Base-by-base conservation (phyloP, 2,329 filamentous ascomycete genomes). In the Rhynchosporium secalis region DNA sequence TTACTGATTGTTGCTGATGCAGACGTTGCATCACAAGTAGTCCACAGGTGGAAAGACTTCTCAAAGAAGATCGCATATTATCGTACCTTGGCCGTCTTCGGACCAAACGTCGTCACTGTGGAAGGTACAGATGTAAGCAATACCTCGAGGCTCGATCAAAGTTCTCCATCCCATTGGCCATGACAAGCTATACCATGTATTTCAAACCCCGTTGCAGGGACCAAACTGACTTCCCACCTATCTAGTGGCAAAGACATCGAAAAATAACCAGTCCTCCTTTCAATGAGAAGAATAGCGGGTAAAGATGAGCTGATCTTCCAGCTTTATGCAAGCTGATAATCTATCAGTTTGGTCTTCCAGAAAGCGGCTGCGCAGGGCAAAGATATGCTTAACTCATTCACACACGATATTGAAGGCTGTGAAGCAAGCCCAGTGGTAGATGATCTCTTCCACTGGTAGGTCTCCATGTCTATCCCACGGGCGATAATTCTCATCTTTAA, bases 211-310 rank as follows among this genome's bases (percentile, higher is more conserved):
- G n/a, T n/a, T 20, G 15, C 43, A 20, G 20, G 20, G 20, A 20
- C 7, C 10, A n/a, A 10, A 46, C 43, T 46, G n/a, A 46, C n/a
- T 20, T 4, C 9, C n/a, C 20, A 20, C 3, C 6, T 8, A 28
- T 46, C 43, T 46, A 46, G 43, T 92, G 89, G 90, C 85, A 87
- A 43, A 80, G 85, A 74, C 89, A 93, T 73, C 84, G 89, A 62
- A 90, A 88, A 75, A 82, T 86, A 55, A 88, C 86, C 0, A 84
- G 86, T 36, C 84, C 88, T 1, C 84, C 85, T 6, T 92, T 93
- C 74, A 90, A 87, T 63, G 90, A 92, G 76, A 85, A 81, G 75
- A 92, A 91, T 59, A 69, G 65, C 59, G 52, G 60, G 66, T 66
- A 56, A 43, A 49, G 29, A 36, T 46, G 3, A 3, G 26, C 12